Evolutionary conservation across 108 stramenopile species (phyloP).

Genomic region (Fragilaria radians): DNA sequence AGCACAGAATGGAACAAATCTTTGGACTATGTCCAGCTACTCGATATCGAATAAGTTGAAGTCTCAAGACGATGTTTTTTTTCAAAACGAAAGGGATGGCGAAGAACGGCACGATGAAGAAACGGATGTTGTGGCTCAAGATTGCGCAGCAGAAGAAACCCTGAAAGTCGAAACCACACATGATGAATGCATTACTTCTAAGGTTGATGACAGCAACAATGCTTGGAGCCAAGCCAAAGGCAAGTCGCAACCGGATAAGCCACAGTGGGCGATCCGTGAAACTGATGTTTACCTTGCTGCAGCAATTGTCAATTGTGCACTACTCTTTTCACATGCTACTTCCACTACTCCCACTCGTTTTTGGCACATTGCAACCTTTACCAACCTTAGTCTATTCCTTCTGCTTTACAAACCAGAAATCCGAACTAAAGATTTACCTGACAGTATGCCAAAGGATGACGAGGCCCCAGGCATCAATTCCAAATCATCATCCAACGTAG

Average conservation of each 20-base stretch:
- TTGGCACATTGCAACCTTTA: slow-evolving; percentile 54
- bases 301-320: slow-evolving; percentile 32
- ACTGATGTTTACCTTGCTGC: slow-evolving; percentile 17
- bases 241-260: not conserved
- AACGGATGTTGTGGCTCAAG: slow-evolving; percentile 8
- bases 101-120: slow-evolving; percentile 8
- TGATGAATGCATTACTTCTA: not conserved
- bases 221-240: not conserved
- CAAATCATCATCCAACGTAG: too few relatives aligned
- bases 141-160: slow-evolving; percentile 4
- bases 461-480: too few relatives aligned
- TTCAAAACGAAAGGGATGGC: not conserved
- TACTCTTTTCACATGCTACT: slow-evolving; percentile 35
- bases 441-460: too few relatives aligned
- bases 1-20: not conserved
- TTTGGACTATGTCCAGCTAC: not conserved
- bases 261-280: slow-evolving; percentile 22
- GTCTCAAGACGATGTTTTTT: not conserved
- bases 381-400: slow-evolving; percentile 41
- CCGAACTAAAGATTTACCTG: too few relatives aligned
- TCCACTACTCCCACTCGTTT: slow-evolving; percentile 34
- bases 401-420: slow-evolving; percentile 27
- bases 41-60: not conserved
- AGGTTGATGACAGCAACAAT: not conserved
- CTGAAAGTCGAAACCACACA: slow-evolving; percentile 5